Percentiles rank a stretch among this genome's conserved stretches.
These are phyloP conservation scores for Tetrapisispora arboricola DNA, from an alignment of 805 yeast species.

Conservation along the genomic window DNA sequence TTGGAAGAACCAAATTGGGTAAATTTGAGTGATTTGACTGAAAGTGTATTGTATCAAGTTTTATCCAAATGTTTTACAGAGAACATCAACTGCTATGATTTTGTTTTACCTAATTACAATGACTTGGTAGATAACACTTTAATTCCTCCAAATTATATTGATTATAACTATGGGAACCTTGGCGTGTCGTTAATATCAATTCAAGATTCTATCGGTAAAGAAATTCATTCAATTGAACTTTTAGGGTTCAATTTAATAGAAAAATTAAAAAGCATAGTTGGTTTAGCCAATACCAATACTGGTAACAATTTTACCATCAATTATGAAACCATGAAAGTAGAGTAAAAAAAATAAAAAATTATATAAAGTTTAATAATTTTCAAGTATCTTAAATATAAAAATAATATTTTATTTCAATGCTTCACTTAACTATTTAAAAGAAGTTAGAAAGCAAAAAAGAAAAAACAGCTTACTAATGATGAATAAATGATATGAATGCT, in stretches of 20 bases:
- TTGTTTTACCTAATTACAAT: slow-evolving; percentile 25
- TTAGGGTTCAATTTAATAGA: slow-evolving; percentile 16
- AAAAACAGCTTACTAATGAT: too few species aligned
- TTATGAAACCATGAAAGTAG: slow-evolving; percentile 29
- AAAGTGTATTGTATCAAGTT: slow-evolving; percentile 39
- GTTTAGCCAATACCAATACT: slow-evolving; percentile 30
- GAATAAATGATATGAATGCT: too few species aligned
- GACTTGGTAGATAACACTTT: not conserved
- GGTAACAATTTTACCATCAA: slow-evolving; percentile 30
- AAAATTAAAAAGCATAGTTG: slow-evolving; percentile 28
- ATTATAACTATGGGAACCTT: slow-evolving; percentile 9
- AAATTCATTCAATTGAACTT: slow-evolving; percentile 8
- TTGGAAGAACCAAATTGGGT: slow-evolving; percentile 38
- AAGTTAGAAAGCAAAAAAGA: too few species aligned
- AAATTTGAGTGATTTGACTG: slow-evolving; percentile 35
- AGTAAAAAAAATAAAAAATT: not conserved
- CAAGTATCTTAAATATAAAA: too few species aligned
- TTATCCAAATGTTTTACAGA: slow-evolving; percentile 30
- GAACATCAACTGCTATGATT: slow-evolving; percentile 18
- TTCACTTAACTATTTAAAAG: too few species aligned
- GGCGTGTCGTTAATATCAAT: slow-evolving; percentile 4
- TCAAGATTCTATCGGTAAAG: slow-evolving; percentile 8
- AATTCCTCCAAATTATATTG: slow-evolving; percentile 3
- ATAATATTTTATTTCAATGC: too few species aligned
- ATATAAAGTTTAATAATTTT: too few species aligned